A percentile compares a stretch with the other conserved stretches of the same genome.
Conservation (phyloP, 1,284 basidiomycete genomes). For the Phenoliferia sp. region DNA sequence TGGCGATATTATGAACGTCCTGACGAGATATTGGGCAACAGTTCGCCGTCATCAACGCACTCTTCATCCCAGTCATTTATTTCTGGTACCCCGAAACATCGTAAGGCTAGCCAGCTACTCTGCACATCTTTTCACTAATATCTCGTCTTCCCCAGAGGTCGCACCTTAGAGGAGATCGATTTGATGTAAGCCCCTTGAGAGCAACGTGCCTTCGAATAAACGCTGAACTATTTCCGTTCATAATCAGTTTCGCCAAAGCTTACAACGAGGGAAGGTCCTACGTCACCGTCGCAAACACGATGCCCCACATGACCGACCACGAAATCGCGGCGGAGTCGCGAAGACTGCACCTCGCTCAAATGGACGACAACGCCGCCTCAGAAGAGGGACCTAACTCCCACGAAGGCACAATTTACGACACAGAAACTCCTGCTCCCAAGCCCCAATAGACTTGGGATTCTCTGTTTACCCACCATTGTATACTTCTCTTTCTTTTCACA, state of each 20-base stretch:
- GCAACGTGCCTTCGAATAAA: neutral
- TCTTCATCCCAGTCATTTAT: slow-evolving; percentile 31
- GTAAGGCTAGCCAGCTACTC: neutral
- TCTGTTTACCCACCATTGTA: too few species aligned
- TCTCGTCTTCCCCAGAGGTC: slow-evolving; percentile 3
- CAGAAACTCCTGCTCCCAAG: too few species aligned
- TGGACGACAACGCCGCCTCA: too few species aligned
- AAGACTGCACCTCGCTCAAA: too few species aligned
- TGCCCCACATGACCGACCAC: slow-evolving; percentile 24
- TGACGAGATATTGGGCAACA: too few species aligned
- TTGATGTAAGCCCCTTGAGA: slow-evolving; percentile 28
- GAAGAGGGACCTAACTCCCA: too few species aligned
- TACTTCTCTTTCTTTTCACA: too few species aligned
- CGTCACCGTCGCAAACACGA: slow-evolving; percentile 27
- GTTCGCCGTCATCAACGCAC: slow-evolving; percentile 18
- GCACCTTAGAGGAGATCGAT: slow-evolving; percentile 28
- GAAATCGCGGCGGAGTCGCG: slow-evolving; percentile 29
- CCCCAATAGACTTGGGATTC: too few species aligned
- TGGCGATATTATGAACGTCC: too few species aligned
- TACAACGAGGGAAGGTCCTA: slow-evolving; percentile 31
- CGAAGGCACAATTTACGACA: too few species aligned
- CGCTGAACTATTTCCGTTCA: neutral
- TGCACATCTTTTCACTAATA: neutral
- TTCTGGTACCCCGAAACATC: slow-evolving; percentile 24
- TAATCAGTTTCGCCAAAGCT: slow-evolving; percentile 34